phyloP scores from a whole-genome alignment of 345 rosid species.

The Bruguiera parviflora region DNA sequence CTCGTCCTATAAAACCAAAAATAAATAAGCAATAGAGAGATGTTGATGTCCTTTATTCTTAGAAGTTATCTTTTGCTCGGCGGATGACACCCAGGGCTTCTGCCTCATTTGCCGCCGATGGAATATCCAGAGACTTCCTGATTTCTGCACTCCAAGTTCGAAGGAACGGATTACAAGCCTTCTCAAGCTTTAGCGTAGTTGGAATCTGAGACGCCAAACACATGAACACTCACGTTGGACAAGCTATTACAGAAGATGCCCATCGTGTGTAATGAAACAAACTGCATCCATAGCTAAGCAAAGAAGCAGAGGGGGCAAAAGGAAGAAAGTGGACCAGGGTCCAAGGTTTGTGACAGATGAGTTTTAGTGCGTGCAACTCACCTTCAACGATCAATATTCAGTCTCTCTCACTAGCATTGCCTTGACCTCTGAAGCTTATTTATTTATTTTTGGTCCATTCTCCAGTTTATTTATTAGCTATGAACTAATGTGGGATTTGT shows the following conservation, averaged over 20 bases:
- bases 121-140: constrained; percentile 53
- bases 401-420: too few species aligned
- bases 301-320: too few species aligned
- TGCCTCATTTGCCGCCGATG: constrained; percentile 54
- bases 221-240: not conserved
- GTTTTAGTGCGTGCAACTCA: too few species aligned
- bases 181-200: constrained; percentile 69
- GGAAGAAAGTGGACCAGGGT: too few species aligned
- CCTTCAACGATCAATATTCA: too few species aligned
- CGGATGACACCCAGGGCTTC: constrained; percentile 68
- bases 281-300: not conserved
- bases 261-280: too few species aligned
- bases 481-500: not conserved
- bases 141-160: constrained; percentile 68
- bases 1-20: too few species aligned
- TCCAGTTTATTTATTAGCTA: too few species aligned
- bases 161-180: constrained; percentile 89
- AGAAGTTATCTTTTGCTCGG: constrained; percentile 74
- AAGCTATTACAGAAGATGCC: not conserved
- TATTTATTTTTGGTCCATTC: too few species aligned
- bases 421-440: too few species aligned
- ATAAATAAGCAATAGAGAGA: too few species aligned
- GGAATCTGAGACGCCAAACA: constrained; percentile 51
- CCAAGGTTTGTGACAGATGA: too few species aligned
- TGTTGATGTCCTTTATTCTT: constrained; percentile 1